Base-by-base conservation (phyloP, 1,284 basidiomycete genomes). In the Microbotryum saponariae region DNA sequence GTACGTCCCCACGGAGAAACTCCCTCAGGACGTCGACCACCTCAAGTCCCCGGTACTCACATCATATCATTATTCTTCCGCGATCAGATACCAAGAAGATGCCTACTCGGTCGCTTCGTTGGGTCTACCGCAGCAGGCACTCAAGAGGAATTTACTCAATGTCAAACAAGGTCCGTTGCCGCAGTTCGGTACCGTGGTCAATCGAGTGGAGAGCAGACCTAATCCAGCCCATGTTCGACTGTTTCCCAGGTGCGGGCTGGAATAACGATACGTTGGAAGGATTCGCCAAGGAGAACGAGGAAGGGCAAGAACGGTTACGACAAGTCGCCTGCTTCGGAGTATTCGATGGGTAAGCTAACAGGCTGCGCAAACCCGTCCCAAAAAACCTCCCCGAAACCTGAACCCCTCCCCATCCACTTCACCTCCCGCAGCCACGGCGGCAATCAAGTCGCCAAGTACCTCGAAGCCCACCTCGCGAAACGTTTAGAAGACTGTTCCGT, bases 321-420 rank as follows among this genome's bases (percentile, higher is more conserved):
- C 89, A 93, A 75, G 86, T 86, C 6, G 80, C 88, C 4, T 90
- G 87, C 69, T 84, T 91, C 49, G 91, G 89, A 20, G 86, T 94
- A 60, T 94, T 89, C 74, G 91, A 93, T 63, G 91, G 91, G 88
- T 88, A 70, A 61, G 81, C 27, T 27, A 27, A 27, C 27, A 27
- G 27, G 27, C 27, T 27, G 27, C 27, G 27, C 27, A 27, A 27
- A 6, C 27, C 27, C 27, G 27, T 6, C 27, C 27, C 27, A 27
- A 27, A 25, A 6, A 20, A 52, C 14, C 10, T 14, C 74, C 25
- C 6, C 60, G 58, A 25, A 25, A 25, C 25, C 25, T 25, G 4
- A 25, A 25, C 8, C 37, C 25, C 29, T 31, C 4, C n/a, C 57
- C 18, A 31, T 29, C n/a, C 42, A 27, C 5, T 72, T 72, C 42